Evolutionary conservation across 148 eudicot species (phyloP).

Genomic region (Nyssa sinensis): DNA sequence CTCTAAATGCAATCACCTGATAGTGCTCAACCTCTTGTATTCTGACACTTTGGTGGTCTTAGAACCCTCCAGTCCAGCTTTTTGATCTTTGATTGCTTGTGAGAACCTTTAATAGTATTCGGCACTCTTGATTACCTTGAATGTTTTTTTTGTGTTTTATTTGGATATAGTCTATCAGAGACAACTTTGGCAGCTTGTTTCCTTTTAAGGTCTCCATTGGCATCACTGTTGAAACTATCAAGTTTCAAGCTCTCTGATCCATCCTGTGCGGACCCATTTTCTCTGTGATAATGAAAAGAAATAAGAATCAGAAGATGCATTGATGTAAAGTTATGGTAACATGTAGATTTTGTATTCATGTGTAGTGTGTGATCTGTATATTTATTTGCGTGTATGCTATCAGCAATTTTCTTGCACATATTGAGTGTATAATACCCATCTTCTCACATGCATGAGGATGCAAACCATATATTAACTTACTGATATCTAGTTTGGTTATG

Average conservation of each 20-base stretch:
- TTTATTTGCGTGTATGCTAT: background rate
- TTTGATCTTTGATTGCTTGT: slow-evolving; percentile 48
- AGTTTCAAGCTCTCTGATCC: slow-evolving; percentile 23
- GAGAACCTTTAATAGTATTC: slow-evolving; percentile 30
- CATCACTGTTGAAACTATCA: slow-evolving; percentile 19
- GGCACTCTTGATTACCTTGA: slow-evolving; percentile 35
- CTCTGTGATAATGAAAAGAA: slow-evolving; percentile 30
- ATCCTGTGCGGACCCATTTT: slow-evolving; percentile 23
- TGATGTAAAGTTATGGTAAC: background rate
- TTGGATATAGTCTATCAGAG: slow-evolving; percentile 31
- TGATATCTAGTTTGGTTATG: background rate
- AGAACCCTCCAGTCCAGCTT: slow-evolving; percentile 71
- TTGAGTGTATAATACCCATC: background rate
- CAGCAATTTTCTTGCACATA: too few relatives aligned
- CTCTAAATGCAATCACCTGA: slow-evolving; percentile 12
- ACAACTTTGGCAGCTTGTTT: slow-evolving; percentile 43
- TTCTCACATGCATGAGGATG: background rate
- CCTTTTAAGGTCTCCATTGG: slow-evolving; percentile 52
- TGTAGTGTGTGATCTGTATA: background rate
- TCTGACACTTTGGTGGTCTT: slow-evolving; percentile 57
- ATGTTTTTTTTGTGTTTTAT: slow-evolving; percentile 38
- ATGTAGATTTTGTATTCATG: background rate
- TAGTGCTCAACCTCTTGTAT: slow-evolving; percentile 25
- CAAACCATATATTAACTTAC: too few relatives aligned
- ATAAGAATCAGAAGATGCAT: background rate